Base-by-base conservation (phyloP, 2,329 filamentous ascomycete genomes). In the Colletotrichum sp. region DNA sequence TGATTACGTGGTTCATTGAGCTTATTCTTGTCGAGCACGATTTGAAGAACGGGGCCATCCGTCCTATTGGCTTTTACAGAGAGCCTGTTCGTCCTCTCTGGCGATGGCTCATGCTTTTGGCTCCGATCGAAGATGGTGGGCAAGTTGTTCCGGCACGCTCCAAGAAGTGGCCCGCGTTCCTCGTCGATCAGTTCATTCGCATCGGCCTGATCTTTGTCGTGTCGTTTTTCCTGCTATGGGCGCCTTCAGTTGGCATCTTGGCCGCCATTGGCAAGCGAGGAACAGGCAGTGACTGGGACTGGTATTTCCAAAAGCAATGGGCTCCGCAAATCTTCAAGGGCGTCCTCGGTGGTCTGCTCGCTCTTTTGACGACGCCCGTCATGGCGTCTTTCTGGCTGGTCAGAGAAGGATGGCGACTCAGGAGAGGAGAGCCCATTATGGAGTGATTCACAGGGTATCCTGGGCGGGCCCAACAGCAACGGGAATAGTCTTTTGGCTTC, bases 1-100 rank as follows among this genome's bases (percentile, higher is more conserved):
- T 88, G 77, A 82, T 89, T 63, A 91, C 89, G 27, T 91, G 89
- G 89, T 82, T 89, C 67, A 82, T 89, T 57, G 88, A 90, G 79
- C 82, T 86, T 44, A 74, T 85, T 32, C 80, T 90, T n/a, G 88
- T 91, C 30, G 86, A 86, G 78, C 82, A 83, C 27, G 88, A 90
- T 80, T 81, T 91, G 25, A 83, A 81, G 27, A 82, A 82, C 39
- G 86, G 87, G 39, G 83, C 82, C 11, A 84, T 91, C 61, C 85
- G 87, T 74, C 86, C 89, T 30, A 85, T 90, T 34, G 88, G 87
- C 39, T 88, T 87, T 77, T 75, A 86, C 77, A 78, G 80, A 7
- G 80, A 87, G 78, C 88, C 87, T 1, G 76, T 75, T 3, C 68
- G 71, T 52, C 79, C 71, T 9, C 79, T 81, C n/a, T 25, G 85